Conservation (phyloP, 1,139 yeast species). For the Diutina siamensis region DNA sequence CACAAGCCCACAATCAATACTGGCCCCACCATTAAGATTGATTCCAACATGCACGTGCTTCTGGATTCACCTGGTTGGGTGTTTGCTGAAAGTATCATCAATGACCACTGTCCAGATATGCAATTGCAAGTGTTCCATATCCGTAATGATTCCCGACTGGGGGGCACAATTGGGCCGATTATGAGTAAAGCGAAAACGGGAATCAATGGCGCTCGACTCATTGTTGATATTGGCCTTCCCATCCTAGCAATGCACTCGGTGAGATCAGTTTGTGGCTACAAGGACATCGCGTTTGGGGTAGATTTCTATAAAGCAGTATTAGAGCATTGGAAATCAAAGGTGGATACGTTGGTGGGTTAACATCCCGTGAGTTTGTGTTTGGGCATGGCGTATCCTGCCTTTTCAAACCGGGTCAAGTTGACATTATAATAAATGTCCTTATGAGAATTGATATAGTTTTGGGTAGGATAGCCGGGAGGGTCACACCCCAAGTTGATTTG, state of each 20-base stretch:
- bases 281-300: constrained; percentile 32
- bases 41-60: constrained; percentile 31
- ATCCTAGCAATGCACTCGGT: constrained; percentile 38
- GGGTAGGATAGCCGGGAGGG: constrained; percentile 63
- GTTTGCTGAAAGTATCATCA: constrained; percentile 22
- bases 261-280: constrained; percentile 30
- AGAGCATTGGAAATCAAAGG: constrained; percentile 10
- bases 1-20: constrained; percentile 32
- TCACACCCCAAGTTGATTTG: constrained; percentile 53
- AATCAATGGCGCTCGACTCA: constrained; percentile 26
- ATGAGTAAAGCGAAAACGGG: constrained; percentile 13
- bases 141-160: constrained; percentile 32
- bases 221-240: constrained; percentile 33
- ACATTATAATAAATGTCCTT: constrained; percentile 47
- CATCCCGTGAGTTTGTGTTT: constrained; percentile 22
- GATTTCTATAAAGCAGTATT: constrained; percentile 28
- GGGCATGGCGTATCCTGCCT: constrained; percentile 60
- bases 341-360: background rate
- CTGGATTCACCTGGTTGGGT: constrained; percentile 31
- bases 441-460: constrained; percentile 58
- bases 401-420: constrained; percentile 42
- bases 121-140: constrained; percentile 32
- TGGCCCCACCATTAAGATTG: constrained; percentile 29
- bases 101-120: constrained; percentile 12
- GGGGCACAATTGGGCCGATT: constrained; percentile 38